A percentile compares a stretch with the other conserved stretches of the same genome.
Evolutionary conservation across 257 asterid genomes (phyloP).

Genomic region (Lycium ferocissimum): DNA sequence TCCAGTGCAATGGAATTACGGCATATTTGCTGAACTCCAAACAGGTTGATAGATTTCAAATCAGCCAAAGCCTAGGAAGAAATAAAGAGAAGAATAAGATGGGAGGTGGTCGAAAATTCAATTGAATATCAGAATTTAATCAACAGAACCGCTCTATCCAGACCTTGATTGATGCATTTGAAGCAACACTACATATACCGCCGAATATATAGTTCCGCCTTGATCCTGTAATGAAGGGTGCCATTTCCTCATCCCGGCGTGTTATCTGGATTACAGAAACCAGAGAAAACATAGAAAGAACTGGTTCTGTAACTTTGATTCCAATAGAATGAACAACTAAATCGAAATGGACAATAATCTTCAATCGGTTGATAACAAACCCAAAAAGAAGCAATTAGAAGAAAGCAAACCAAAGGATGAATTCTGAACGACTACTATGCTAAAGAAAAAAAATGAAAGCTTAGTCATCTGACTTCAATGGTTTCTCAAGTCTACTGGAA

Average conservation of each 20-base stretch:
- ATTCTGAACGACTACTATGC: not conserved
- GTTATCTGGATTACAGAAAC: conserved; percentile 67
- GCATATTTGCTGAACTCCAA: conserved; percentile 98
- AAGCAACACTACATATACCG: conserved; percentile 87
- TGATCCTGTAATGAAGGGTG: conserved; percentile 80
- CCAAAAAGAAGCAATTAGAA: not conserved
- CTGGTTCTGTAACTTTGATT: not conserved
- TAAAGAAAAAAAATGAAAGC: not conserved
- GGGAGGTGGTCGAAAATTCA: not conserved
- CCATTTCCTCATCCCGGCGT: conserved; percentile 97
- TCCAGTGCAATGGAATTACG: conserved; percentile 98
- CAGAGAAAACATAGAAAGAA: not conserved
- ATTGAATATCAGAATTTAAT: conserved; percentile 11
- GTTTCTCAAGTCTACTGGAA: conserved; percentile 18
- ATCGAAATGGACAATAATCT: not conserved
- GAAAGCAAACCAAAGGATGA: not conserved
- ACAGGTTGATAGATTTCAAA: conserved; percentile 92
- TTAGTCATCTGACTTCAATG: conserved; percentile 20
- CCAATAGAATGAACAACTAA: conserved; percentile 14
- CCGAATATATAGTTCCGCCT: conserved; percentile 96
- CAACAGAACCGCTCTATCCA: conserved; percentile 32
- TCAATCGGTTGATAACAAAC: conserved; percentile 15
- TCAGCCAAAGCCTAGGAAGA: conserved; percentile 83
- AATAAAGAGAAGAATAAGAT: conserved; percentile 26
- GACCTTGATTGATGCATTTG: conserved; percentile 84